Percentiles rank a stretch among this genome's conserved stretches.
phyloP scores from a whole-genome alignment of 176 grass and related monocot genomes.

The Phyllostachys edulis region DNA sequence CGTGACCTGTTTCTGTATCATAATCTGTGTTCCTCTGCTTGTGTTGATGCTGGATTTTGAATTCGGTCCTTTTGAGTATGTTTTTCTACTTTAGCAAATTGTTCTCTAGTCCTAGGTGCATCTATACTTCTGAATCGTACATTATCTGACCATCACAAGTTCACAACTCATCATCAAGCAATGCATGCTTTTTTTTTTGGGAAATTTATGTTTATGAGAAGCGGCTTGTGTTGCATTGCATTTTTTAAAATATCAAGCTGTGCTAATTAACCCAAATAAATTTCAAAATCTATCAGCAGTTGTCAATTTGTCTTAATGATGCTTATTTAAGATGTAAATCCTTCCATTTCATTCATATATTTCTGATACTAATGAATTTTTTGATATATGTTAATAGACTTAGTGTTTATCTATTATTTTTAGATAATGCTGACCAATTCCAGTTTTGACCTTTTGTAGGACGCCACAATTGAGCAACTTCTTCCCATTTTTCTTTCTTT shows the following conservation, averaged over 20 bases:
- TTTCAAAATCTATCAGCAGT: neutral
- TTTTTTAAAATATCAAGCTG: neutral
- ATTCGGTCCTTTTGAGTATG: neutral
- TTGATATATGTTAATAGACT: neutral
- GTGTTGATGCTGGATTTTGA: neutral
- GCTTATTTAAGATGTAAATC: neutral
- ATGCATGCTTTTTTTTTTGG: neutral
- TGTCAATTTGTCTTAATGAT: neutral
- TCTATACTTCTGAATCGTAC: neutral
- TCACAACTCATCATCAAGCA: neutral
- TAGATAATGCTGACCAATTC: constrained; percentile 1
- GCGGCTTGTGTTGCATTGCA: neutral
- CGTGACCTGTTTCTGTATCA: neutral
- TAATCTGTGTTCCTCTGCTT: neutral
- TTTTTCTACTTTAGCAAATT: neutral
- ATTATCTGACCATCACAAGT: neutral
- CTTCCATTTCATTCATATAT: neutral
- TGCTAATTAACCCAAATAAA: neutral
- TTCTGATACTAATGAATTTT: neutral
- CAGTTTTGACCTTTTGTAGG: constrained; percentile 32
- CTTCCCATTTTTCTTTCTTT: constrained; percentile 88
- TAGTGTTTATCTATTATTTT: neutral
- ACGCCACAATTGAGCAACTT: constrained; percentile 80
- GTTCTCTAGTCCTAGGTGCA: neutral
- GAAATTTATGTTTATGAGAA: neutral